Evolutionary conservation across 2,329 filamentous ascomycete genomes (phyloP).

Genomic region (Fusarium heterosporum): DNA sequence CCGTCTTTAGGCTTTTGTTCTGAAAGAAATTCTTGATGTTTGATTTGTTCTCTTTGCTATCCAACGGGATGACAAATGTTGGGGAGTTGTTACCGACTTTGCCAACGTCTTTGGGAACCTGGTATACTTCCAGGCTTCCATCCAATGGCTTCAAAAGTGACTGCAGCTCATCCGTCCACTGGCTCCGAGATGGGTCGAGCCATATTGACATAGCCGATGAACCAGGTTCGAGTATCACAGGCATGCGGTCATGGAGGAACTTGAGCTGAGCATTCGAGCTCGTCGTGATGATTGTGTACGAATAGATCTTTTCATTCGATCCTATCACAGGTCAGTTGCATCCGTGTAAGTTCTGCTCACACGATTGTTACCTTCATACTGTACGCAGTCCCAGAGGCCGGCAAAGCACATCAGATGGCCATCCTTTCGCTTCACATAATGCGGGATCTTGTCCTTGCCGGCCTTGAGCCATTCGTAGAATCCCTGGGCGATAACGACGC

Average conservation of each 20-base stretch:
- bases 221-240: constrained; percentile 85
- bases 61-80: constrained; percentile 82
- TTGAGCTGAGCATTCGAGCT: constrained; percentile 82
- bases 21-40: constrained; percentile 96
- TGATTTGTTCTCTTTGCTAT: constrained; percentile 87
- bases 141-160: constrained; percentile 80
- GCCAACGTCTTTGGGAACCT: constrained; percentile 88
- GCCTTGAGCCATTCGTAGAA: constrained; percentile 98
- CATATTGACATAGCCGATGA: constrained; percentile 77
- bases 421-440: constrained; percentile 86
- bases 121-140: constrained; percentile 85
- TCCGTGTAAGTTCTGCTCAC: not conserved
- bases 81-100: constrained; percentile 94
- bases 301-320: constrained; percentile 76
- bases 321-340: constrained; percentile 18
- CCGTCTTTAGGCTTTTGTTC: constrained; percentile 58
- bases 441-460: constrained; percentile 81
- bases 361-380: constrained; percentile 74
- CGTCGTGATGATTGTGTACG: constrained; percentile 95
- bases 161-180: constrained; percentile 85
- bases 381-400: constrained; percentile 89
- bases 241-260: constrained; percentile 96
- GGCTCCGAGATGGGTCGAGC: constrained; percentile 78
- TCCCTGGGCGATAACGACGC: constrained; percentile 87
- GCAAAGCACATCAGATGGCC: constrained; percentile 88